These are phyloP conservation scores for Trichoderma cornu-damae DNA, from an alignment of 2,329 filamentous ascomycete species.

Conservation along the genomic window DNA sequence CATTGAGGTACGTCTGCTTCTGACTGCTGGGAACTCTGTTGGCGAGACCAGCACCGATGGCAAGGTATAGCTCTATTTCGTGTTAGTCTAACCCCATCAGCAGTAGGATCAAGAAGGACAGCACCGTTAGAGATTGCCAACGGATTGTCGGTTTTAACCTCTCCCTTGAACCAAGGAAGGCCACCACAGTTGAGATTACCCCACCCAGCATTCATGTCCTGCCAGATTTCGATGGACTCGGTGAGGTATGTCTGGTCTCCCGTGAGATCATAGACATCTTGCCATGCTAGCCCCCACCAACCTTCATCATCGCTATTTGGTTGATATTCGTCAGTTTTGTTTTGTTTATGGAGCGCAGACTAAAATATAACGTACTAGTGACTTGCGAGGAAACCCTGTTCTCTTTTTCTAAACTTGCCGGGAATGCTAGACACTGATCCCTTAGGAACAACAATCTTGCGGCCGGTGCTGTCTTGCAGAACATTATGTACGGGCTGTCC, in stretches of 20 bases:
- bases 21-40: constrained; percentile 38
- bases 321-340: neutral
- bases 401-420: neutral
- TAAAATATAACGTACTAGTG: neutral
- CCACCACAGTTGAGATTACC: constrained; percentile 47
- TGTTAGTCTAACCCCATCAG: neutral
- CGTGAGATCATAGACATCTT: constrained; percentile 50
- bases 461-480: neutral
- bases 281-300: constrained; percentile 58
- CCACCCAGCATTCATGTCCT: constrained; percentile 47
- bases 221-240: constrained; percentile 48
- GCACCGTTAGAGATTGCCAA: neutral
- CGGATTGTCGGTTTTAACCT: constrained; percentile 49
- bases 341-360: neutral
- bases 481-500: neutral
- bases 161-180: constrained; percentile 55
- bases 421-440: neutral
- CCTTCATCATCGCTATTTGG: constrained; percentile 42
- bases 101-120: neutral
- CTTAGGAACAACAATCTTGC: neutral
- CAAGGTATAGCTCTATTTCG: constrained; percentile 45
- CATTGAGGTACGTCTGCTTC: constrained; percentile 40
- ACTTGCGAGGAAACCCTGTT: neutral
- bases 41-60: constrained; percentile 48
- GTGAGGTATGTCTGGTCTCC: constrained; percentile 44